These are phyloP conservation scores for Phycomyces nitens DNA, from an alignment of 192 early-diverging fungal species.

Conservation along the genomic window DNA sequence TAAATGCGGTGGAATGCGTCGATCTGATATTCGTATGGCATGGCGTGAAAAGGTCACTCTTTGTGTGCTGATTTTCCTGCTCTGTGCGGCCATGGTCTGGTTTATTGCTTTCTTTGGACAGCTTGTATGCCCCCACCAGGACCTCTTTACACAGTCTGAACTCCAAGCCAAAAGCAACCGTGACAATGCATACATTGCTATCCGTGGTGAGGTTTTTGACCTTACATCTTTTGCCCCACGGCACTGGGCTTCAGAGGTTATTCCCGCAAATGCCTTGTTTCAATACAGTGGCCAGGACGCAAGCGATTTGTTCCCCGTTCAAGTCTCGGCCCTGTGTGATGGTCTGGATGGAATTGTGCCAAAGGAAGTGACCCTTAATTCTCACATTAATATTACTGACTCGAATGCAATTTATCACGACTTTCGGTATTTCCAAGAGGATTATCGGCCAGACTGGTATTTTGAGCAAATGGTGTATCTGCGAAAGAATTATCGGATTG, in stretches of 20 bases:
- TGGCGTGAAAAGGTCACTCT: constrained; percentile 98
- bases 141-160: constrained; percentile 67
- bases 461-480: constrained; percentile 63
- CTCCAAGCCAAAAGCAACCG: constrained; percentile 44
- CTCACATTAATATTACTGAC: constrained; percentile 48
- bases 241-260: constrained; percentile 50
- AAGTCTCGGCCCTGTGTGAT: constrained; percentile 44
- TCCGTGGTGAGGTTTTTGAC: constrained; percentile 84
- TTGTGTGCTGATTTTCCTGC: constrained; percentile 75
- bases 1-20: constrained; percentile 69
- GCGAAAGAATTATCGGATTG: constrained; percentile 61
- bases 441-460: constrained; percentile 65
- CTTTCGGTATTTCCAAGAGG: constrained; percentile 63
- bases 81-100: constrained; percentile 80
- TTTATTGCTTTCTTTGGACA: constrained; percentile 76
- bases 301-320: constrained; percentile 62
- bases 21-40: constrained; percentile 78
- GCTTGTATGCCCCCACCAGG: constrained; percentile 68
- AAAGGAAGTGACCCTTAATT: constrained; percentile 42
- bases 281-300: constrained; percentile 58
- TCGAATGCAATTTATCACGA: constrained; percentile 61
- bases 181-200: constrained; percentile 58
- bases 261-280: constrained; percentile 57
- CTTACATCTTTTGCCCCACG: constrained; percentile 63
- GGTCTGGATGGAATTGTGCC: constrained; percentile 52